Percentiles rank a stretch among this genome's conserved stretches.
These are phyloP conservation scores for Acer negundo DNA, from an alignment of 345 rosid genomes.

Conservation along the genomic window DNA sequence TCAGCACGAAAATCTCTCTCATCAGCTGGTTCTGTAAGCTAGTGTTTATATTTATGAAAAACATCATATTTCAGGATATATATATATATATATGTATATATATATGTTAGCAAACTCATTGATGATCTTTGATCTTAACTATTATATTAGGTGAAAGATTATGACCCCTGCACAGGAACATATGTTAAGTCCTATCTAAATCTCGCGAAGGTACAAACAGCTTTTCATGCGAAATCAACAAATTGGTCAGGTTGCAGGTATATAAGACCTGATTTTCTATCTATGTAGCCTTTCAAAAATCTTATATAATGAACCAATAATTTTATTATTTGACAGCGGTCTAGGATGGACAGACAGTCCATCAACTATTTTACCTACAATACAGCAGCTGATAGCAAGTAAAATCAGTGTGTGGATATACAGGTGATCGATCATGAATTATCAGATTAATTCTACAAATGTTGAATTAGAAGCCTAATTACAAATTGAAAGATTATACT, in stretches of 20 bases:
- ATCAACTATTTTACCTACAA: slow-evolving; percentile 38
- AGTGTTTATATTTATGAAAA: not conserved
- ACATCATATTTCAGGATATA: not conserved
- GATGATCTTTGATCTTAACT: not conserved
- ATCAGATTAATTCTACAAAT: not conserved
- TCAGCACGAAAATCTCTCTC: slow-evolving; percentile 12
- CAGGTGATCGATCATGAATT: slow-evolving; percentile 29
- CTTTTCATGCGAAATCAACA: slow-evolving; percentile 45
- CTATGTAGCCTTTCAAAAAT: not conserved
- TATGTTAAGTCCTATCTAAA: slow-evolving; percentile 44
- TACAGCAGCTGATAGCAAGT: slow-evolving; percentile 34
- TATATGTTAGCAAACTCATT: not conserved
- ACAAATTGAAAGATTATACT: too few species aligned
- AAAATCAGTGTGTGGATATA: slow-evolving; percentile 47
- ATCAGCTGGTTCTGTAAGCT: slow-evolving; percentile 20
- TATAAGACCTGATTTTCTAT: slow-evolving; percentile 8
- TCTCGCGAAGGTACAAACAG: slow-evolving; percentile 41
- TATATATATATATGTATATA: too few species aligned
- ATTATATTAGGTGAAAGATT: slow-evolving; percentile 29
- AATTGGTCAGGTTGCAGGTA: slow-evolving; percentile 44
- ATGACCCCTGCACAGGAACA: slow-evolving; percentile 44
- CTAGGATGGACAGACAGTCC: slow-evolving; percentile 33
- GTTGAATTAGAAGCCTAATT: too few species aligned
- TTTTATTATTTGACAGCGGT: too few species aligned
- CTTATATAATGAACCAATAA: not conserved